These are phyloP conservation scores for Aspergillus sclerotioniger DNA, from an alignment of 495 filamentous ascomycete species.

Conservation along the genomic window DNA sequence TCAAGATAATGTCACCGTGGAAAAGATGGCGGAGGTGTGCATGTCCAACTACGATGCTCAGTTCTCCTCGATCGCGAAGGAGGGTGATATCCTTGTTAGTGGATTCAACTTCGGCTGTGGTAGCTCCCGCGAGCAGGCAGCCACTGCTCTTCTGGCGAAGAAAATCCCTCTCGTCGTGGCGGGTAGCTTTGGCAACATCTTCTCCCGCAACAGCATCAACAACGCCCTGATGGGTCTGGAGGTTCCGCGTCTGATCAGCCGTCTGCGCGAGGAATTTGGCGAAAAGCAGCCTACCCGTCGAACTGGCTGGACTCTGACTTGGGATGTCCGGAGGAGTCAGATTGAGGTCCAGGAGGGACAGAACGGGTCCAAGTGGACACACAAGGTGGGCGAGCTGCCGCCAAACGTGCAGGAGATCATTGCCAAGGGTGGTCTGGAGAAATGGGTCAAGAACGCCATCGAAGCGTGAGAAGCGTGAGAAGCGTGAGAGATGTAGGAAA, in stretches of 20 bases:
- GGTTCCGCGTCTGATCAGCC: constrained; percentile 66
- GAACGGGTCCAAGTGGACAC: constrained; percentile 62
- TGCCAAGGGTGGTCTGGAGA: constrained; percentile 69
- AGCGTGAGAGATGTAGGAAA: background rate
- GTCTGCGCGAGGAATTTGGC: constrained; percentile 64
- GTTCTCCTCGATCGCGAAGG: constrained; percentile 59
- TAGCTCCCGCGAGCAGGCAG: constrained; percentile 79
- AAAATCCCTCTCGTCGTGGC: constrained; percentile 80
- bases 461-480: constrained; percentile 1
- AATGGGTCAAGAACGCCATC: constrained; percentile 66
- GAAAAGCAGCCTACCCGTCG: constrained; percentile 59
- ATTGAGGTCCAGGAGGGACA: constrained; percentile 70
- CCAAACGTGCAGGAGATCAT: constrained; percentile 91
- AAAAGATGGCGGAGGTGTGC: constrained; percentile 82
- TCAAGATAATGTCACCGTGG: constrained; percentile 71
- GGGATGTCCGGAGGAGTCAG: constrained; percentile 74
- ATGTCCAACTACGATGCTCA: constrained; percentile 87
- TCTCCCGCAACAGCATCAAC: constrained; percentile 85
- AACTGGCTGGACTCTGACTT: constrained; percentile 84
- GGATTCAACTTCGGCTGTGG: background rate
- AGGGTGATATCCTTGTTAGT: constrained; percentile 78
- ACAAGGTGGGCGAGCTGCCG: constrained; percentile 81
- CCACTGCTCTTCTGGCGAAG: constrained; percentile 78
- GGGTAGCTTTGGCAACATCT: constrained; percentile 84
- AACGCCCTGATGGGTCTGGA: constrained; percentile 86